These are phyloP conservation scores for Claviceps monticola DNA, from an alignment of 2,329 filamentous ascomycete species.

Conservation along the genomic window DNA sequence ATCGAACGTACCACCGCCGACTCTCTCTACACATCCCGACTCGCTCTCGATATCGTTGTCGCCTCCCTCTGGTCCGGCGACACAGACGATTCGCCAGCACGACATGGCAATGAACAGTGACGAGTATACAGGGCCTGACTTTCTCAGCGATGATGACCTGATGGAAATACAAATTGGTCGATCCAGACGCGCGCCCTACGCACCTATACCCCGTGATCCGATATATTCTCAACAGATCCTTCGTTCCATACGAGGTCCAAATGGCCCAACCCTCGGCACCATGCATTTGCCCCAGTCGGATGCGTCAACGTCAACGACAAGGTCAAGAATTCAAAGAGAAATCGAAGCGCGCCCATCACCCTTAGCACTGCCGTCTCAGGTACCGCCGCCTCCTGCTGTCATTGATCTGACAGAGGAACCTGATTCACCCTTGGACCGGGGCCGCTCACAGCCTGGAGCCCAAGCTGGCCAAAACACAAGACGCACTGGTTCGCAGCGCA, in stretches of 20 bases:
- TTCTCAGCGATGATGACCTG: conserved; percentile 19
- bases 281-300: neutral
- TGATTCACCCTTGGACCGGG: conserved; percentile 29
- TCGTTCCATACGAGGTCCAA: neutral
- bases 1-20: neutral
- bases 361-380: neutral
- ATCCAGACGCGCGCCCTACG: conserved; percentile 2
- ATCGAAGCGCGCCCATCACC: neutral
- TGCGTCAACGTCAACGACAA: neutral
- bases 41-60: neutral
- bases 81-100: neutral
- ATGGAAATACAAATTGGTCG: conserved; percentile 18
- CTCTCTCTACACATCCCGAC: neutral
- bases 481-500: conserved; percentile 26
- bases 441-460: conserved; percentile 14
- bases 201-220: neutral
- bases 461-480: conserved; percentile 22
- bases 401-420: conserved; percentile 39
- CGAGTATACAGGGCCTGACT: conserved; percentile 6
- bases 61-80: neutral
- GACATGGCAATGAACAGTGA: conserved; percentile 9
- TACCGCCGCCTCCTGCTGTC: conserved; percentile 16
- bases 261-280: neutral
- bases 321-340: neutral
- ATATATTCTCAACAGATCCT: neutral